These are phyloP conservation scores for Phycomyces blakesleeanus DNA, from an alignment of 192 early-diverging fungal genomes.

Conservation along the genomic window DNA sequence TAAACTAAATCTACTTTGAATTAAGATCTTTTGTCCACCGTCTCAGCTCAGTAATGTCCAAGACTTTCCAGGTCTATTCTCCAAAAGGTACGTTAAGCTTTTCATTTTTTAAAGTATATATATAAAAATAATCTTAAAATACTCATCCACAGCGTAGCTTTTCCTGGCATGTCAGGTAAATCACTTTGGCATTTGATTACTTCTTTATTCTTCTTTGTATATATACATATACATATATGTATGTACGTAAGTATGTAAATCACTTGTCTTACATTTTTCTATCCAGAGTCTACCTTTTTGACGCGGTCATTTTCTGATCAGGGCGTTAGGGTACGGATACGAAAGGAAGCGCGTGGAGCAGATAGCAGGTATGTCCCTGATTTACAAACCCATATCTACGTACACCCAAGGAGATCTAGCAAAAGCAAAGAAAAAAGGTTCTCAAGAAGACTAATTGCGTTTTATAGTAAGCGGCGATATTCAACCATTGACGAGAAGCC, in stretches of 20 bases:
- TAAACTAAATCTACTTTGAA: too few relatives aligned
- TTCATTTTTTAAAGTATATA: not conserved
- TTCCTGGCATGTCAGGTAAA: conserved; percentile 85
- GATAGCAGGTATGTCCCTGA: not conserved
- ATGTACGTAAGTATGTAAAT: too few relatives aligned
- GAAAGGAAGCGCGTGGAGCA: conserved; percentile 59
- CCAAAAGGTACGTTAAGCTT: conserved; percentile 56
- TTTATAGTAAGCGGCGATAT: not conserved
- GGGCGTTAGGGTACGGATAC: conserved; percentile 86
- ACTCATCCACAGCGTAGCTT: conserved; percentile 42
- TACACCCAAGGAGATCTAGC: too few relatives aligned
- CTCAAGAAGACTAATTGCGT: too few relatives aligned
- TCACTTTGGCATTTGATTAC: not conserved
- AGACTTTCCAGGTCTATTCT: conserved; percentile 79
- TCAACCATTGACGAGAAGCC: not conserved
- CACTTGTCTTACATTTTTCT: not conserved
- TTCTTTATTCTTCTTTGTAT: too few relatives aligned
- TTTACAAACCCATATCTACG: not conserved
- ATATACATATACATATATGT: too few relatives aligned
- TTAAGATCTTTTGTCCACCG: conserved; percentile 58
- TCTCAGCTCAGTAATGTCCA: conserved; percentile 74
- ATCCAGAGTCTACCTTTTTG: conserved; percentile 72
- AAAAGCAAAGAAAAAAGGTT: too few relatives aligned
- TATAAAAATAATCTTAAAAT: not conserved
- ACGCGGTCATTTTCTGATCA: conserved; percentile 90